These are phyloP conservation scores for Aciculosporium take DNA, from an alignment of 2,329 filamentous ascomycete species.

Conservation along the genomic window DNA sequence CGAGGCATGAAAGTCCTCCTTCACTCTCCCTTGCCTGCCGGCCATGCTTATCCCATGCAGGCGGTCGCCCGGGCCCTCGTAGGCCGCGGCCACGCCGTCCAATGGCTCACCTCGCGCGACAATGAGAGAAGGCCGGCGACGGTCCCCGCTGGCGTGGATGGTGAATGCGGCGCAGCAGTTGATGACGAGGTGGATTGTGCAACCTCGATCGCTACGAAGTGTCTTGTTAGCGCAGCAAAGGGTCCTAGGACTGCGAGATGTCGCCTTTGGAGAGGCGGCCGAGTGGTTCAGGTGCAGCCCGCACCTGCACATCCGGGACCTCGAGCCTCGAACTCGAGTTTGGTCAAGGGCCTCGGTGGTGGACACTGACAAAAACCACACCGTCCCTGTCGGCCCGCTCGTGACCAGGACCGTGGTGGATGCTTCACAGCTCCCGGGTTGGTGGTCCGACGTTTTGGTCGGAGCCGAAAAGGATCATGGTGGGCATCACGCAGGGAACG, in stretches of 20 bases:
- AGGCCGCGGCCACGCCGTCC: slow-evolving; percentile 22
- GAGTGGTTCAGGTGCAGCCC: slow-evolving; percentile 23
- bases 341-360: slow-evolving; percentile 12
- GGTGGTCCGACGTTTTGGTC: slow-evolving; percentile 20
- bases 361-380: slow-evolving; percentile 9
- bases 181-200: slow-evolving; percentile 13
- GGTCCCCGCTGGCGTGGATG: slow-evolving; percentile 12
- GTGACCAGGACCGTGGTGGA: slow-evolving; percentile 12
- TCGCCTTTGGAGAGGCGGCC: slow-evolving; percentile 17
- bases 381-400: slow-evolving; percentile 21
- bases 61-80: slow-evolving; percentile 24
- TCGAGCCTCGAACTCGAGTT: slow-evolving; percentile 22
- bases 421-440: slow-evolving; percentile 14
- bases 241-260: slow-evolving; percentile 13
- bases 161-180: slow-evolving; percentile 16
- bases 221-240: slow-evolving; percentile 19
- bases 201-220: slow-evolving; percentile 15
- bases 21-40: slow-evolving; percentile 25
- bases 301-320: slow-evolving; percentile 24
- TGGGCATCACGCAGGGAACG: slow-evolving; percentile 25
- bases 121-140: slow-evolving; percentile 18
- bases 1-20: slow-evolving; percentile 26
- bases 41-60: slow-evolving; percentile 26
- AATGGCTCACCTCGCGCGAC: slow-evolving; percentile 23
- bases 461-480: slow-evolving; percentile 13